Base-by-base conservation (phyloP, 2,329 filamentous ascomycete genomes). In the Emmonsiellopsis sp. region DNA sequence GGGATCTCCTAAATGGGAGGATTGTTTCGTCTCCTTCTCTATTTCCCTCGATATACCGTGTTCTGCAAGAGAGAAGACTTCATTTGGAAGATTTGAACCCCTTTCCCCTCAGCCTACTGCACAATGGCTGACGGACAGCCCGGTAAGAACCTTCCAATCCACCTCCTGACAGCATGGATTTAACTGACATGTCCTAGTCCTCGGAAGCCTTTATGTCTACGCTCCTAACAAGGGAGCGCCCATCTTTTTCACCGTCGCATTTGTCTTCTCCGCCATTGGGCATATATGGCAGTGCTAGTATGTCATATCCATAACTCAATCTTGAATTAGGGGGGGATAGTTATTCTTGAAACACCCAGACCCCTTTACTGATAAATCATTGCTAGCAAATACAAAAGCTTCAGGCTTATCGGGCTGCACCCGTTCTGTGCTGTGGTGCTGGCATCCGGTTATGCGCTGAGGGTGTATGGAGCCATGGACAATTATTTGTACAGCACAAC, bases 211-310 rank as follows among this genome's bases (percentile, higher is more conserved):
- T 26, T 76, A 66, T 53, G 63, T 76, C 58, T 82, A 82, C 56
- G 74, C 73, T 10, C 80, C 80, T 0, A 80, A 78, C 62, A 79
- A 79, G 62, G 70, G 58, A 4, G 78, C 78, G 0, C 78, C 80
- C 0, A 72, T 81, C 16, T 59, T 80, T 44, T 83, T 81, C 62
- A 70, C 76, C 2, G 58, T 77, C n/a, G 59, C 77, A 0, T 79
- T 78, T 54, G 65, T 67, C 5, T 58, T 74, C 38, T 79, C 78
- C 0, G 74, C 71, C 6, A 42, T 65, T 15, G 58, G 69, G 2
- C 79, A 83, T 59, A 62, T 73, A 13, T 82, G 74, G 65, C 80
- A 82, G 62, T 80, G 76, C 60, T 68, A 72, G 81, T 83, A 64
- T 68, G 76, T 70, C 20, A 26, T 26, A 26, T 26, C 20, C 20